These are phyloP conservation scores for Ganoderma lingzhi DNA, from an alignment of 1,284 basidiomycete species.

Conservation along the genomic window DNA sequence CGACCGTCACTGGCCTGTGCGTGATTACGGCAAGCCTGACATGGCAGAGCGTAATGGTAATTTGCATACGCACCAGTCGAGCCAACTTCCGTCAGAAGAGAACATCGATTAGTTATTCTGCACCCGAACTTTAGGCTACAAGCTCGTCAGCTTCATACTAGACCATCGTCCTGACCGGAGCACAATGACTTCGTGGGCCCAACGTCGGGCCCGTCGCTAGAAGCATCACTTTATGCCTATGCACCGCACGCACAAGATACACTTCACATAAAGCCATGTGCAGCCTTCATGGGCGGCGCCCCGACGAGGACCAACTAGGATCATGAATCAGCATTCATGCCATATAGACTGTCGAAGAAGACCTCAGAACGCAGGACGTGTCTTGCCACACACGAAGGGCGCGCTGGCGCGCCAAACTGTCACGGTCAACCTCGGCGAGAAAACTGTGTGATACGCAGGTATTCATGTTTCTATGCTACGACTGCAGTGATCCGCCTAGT, in stretches of 20 bases:
- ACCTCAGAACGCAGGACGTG: background rate
- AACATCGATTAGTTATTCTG: background rate
- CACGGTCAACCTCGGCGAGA: background rate
- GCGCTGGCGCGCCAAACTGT: background rate
- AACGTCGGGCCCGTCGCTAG: background rate
- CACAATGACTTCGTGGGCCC: background rate
- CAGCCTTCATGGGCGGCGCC: background rate
- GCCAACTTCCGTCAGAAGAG: background rate
- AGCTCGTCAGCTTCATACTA: background rate
- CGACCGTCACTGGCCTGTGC: background rate
- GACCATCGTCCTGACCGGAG: background rate
- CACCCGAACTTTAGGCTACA: background rate
- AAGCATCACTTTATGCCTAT: background rate
- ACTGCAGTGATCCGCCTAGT: background rate
- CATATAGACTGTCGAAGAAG: background rate
- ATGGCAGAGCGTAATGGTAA: background rate
- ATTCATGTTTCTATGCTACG: conserved; percentile 5
- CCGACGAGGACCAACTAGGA: background rate
- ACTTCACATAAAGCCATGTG: background rate
- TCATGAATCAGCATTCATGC: background rate
- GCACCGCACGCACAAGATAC: background rate
- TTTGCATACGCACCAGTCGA: background rate
- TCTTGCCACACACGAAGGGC: background rate
- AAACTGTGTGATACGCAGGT: background rate
- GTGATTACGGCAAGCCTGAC: background rate